These are phyloP conservation scores for Dichotomocladium elegans DNA, from an alignment of 371 early-diverging fungal species.

Conservation along the genomic window DNA sequence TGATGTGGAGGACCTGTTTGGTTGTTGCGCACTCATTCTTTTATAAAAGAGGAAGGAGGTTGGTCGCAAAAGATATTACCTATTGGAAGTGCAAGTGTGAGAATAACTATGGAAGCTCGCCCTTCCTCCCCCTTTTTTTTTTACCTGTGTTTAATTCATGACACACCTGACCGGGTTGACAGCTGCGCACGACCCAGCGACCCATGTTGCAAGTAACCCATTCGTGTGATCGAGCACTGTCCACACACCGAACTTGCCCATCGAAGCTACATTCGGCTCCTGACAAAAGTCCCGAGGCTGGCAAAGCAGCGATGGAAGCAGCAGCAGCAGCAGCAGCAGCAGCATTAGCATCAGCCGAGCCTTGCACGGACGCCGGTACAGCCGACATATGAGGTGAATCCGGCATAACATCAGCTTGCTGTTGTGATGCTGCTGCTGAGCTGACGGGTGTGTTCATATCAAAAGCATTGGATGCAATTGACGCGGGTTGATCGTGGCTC, in stretches of 20 bases:
- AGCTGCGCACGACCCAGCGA: conserved; percentile 21
- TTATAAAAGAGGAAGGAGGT: no score
- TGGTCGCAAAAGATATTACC: no score
- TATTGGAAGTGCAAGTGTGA: no score
- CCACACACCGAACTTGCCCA: conserved; percentile 25
- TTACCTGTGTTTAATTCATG: no score
- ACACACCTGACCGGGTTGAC: conserved; percentile 28
- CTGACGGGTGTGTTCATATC: no score
- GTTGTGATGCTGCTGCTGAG: neutral
- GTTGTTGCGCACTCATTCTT: no score
- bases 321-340: neutral
- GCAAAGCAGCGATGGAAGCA: conserved; percentile 1
- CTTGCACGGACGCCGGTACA: neutral
- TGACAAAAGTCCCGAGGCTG: neutral
- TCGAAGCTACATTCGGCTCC: conserved; percentile 7
- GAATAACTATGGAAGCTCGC: no score
- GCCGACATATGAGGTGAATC: neutral
- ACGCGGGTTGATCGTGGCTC: neutral
- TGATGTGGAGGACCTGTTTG: no score
- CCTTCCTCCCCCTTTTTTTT: no score
- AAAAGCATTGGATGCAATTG: neutral
- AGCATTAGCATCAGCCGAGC: neutral
- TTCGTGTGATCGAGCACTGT: conserved; percentile 12
- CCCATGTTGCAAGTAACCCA: conserved; percentile 38
- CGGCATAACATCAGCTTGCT: neutral